Conservation (phyloP, 345 rosid species). For the Cochlearia excelsa region DNA sequence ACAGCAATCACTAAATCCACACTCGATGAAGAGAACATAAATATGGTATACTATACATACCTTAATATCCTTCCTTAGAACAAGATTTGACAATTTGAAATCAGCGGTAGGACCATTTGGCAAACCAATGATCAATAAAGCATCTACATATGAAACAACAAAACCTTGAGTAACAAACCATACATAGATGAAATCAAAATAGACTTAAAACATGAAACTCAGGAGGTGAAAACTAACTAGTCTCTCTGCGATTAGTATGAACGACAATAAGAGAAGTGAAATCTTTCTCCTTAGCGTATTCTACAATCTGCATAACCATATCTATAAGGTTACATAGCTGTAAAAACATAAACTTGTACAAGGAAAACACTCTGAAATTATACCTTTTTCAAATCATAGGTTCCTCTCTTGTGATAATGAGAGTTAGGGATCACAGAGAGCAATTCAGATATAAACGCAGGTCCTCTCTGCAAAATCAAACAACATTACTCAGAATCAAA, state of each 20-base stretch:
- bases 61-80: slow-evolving; percentile 87
- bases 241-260: slow-evolving; percentile 86
- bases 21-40: not conserved
- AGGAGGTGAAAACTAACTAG: slow-evolving; percentile 50
- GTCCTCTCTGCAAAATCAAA: slow-evolving; percentile 65
- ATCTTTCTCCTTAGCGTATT: slow-evolving; percentile 78
- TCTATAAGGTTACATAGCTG: not conserved
- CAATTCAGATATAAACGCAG: slow-evolving; percentile 72
- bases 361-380: not conserved
- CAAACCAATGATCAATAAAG: slow-evolving; percentile 70
- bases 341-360: not conserved
- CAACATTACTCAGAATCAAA: not conserved
- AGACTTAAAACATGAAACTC: not conserved
- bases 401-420: slow-evolving; percentile 75
- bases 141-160: slow-evolving; percentile 49
- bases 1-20: slow-evolving; percentile 11
- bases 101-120: slow-evolving; percentile 97
- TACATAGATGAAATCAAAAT: not conserved
- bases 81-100: slow-evolving; percentile 82
- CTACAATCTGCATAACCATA: slow-evolving; percentile 57
- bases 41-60: slow-evolving; percentile 29
- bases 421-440: slow-evolving; percentile 83
- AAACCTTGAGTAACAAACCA: not conserved
- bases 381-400: slow-evolving; percentile 91
- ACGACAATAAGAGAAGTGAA: slow-evolving; percentile 78